These are phyloP conservation scores for Basidioascus undulatus DNA, from an alignment of 768 basidiomycete species.

Conservation along the genomic window DNA sequence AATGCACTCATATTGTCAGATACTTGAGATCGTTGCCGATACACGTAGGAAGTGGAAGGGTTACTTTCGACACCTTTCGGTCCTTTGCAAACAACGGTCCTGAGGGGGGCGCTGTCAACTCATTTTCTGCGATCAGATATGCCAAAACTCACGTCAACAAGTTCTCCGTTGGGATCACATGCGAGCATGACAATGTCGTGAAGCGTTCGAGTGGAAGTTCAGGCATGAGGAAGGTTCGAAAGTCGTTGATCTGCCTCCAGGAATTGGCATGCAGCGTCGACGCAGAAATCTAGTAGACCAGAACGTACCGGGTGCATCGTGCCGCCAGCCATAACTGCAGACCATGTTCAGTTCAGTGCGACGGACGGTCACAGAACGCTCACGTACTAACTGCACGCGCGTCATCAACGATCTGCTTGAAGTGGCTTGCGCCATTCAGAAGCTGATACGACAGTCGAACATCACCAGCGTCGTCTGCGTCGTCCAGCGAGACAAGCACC, in stretches of 20 bases:
- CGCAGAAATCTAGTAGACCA: neutral
- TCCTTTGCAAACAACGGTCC: constrained; percentile 45
- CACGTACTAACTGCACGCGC: too few species aligned
- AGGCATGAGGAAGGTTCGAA: constrained; percentile 54
- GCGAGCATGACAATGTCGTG: constrained; percentile 69
- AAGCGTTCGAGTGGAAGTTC: constrained; percentile 35
- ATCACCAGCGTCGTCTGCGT: constrained; percentile 32
- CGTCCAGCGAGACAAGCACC: constrained; percentile 7
- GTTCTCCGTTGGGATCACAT: constrained; percentile 63
- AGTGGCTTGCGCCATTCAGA: constrained; percentile 70
- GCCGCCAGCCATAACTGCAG: constrained; percentile 80
- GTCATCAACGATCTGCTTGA: constrained; percentile 53
- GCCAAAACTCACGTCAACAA: constrained; percentile 54
- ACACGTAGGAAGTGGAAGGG: too few species aligned
- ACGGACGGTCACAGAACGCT: too few species aligned
- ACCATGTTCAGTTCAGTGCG: too few species aligned
- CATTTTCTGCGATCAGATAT: too few species aligned
- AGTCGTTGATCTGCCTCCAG: constrained; percentile 49
- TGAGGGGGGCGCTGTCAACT: too few species aligned
- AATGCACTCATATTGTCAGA: too few species aligned
- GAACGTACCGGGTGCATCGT: constrained; percentile 83
- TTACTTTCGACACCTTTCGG: constrained; percentile 44
- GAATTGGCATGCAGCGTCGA: neutral
- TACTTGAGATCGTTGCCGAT: too few species aligned
- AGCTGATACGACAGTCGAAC: constrained; percentile 76